Evolutionary conservation across 257 asterid species (phyloP), one percentile per base, ranked within the genome.

Genomic region (Gentiana straminea): DNA sequence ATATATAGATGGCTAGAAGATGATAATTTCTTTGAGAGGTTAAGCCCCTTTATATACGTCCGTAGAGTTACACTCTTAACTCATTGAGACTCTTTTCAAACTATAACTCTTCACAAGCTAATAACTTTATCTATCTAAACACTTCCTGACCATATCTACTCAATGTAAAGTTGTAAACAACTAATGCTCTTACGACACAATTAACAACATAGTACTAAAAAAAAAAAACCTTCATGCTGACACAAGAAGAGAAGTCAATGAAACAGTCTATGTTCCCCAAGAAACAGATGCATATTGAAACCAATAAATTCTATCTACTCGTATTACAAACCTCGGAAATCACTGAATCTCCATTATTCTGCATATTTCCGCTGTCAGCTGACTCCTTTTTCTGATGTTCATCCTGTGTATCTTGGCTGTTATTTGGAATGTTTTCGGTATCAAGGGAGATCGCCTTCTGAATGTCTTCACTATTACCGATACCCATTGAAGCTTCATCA

Each of bases 301-400:
- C n/a, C 62, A 52, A 33, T 54, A 50, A 63, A 48, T 2, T 38
- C 2, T 15, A 55, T 62, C 34, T 50, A 33, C 33, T 54, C 57
- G 43, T n/a, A 51, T 54, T 36, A 45, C 69, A 38, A 60, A 69
- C 75, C 74, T 63, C 53, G 55, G 67, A 52, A 51, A 68, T 61
- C 37, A 13, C 48, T 52, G 70, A 66, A 69, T 62, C 69, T 52
- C 68, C 66, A 53, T 52, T 61, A 68, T 33, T 46, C 24, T 49
- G 70, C 57, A 45, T 36, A 69, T 39, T 63, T 63, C 45, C 74
- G 53, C 7, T 54, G 5, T 55, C 67, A 62, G 45, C 38, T 60
- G 58, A 51, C 45, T 50, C 72, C 49, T 47, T 56, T 44, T 47
- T 55, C 53, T 55, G 70, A 50, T 50, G 51, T 55, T 44, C 72